Conservation (phyloP, 2,329 filamentous ascomycete genomes). For the Septoria petroselini region DNA sequence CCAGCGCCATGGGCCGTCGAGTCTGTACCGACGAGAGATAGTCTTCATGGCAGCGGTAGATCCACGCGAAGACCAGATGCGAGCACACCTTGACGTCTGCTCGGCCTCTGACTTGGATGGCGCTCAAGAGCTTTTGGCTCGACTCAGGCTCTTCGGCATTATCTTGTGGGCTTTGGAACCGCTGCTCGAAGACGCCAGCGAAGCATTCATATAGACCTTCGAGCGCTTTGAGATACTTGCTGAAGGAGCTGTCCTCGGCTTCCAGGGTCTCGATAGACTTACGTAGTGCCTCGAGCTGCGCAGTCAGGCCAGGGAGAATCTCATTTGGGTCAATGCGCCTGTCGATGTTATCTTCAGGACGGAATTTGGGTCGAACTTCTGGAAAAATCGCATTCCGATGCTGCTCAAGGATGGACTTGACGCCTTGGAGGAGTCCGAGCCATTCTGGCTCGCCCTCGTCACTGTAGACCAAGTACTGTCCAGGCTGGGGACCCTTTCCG, state of each 20-base stretch:
- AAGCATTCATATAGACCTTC: constrained; percentile 16
- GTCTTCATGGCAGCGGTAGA: constrained; percentile 19
- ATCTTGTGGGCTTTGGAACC: neutral
- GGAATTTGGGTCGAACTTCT: neutral
- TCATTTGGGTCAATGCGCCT: constrained; percentile 8
- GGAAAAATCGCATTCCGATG: constrained; percentile 5
- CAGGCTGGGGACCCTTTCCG: constrained; percentile 22
- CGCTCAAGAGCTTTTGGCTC: neutral
- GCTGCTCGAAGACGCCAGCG: constrained; percentile 5
- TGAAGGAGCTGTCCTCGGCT: constrained; percentile 19
- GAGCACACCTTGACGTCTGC: constrained; percentile 7
- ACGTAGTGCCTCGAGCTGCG: constrained; percentile 12
- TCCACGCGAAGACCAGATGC: constrained; percentile 18
- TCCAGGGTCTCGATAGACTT: constrained; percentile 16
- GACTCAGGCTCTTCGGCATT: neutral
- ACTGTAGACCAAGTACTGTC: constrained; percentile 23
- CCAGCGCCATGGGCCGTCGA: constrained; percentile 19
- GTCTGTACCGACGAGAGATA: constrained; percentile 20
- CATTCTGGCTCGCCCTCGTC: constrained; percentile 20
- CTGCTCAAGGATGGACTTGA: constrained; percentile 18
- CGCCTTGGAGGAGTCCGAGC: constrained; percentile 21
- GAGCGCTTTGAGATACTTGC: constrained; percentile 20
- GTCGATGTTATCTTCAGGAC: neutral
- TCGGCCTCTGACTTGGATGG: neutral
- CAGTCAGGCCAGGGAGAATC: constrained; percentile 12